Conservation (phyloP, 371 early-diverging fungal species). For the Lichtheimia ramosa region DNA sequence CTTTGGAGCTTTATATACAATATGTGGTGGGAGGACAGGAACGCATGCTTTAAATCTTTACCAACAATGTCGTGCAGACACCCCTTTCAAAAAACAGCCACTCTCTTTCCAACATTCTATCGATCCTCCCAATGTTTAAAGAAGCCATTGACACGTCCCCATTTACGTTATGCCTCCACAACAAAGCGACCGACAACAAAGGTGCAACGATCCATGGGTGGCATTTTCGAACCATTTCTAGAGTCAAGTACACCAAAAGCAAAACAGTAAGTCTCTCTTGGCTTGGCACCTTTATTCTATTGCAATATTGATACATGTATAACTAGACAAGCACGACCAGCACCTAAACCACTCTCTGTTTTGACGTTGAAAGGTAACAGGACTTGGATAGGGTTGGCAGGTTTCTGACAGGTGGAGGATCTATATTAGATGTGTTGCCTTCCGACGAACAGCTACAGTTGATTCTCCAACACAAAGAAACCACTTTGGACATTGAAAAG, state of each 20-base stretch:
- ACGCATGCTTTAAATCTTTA: no score
- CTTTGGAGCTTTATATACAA: no score
- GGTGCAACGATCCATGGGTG: conserved; percentile 30
- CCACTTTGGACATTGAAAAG: conserved; percentile 21
- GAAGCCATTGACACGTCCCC: neutral
- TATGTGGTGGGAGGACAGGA: no score
- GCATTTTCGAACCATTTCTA: conserved; percentile 45
- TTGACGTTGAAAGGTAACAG: neutral
- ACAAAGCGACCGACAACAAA: neutral
- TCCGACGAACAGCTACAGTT: conserved; percentile 24
- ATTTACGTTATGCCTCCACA: neutral
- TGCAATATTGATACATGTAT: no score
- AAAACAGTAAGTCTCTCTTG: neutral
- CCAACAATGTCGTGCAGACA: neutral
- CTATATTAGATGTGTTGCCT: conserved; percentile 30
- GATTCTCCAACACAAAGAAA: conserved; percentile 24
- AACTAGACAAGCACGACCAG: neutral
- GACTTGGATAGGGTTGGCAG: no score
- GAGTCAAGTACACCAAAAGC: conserved; percentile 6
- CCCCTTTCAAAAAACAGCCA: neutral
- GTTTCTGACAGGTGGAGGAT: no score
- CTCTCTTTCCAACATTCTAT: neutral
- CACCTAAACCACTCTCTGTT: neutral
- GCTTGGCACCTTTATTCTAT: no score
- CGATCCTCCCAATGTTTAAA: neutral